Evolutionary conservation across 257 asterid genomes (phyloP), one percentile per base, ranked within the genome.

Genomic region (Schizonepeta tenuifolia): DNA sequence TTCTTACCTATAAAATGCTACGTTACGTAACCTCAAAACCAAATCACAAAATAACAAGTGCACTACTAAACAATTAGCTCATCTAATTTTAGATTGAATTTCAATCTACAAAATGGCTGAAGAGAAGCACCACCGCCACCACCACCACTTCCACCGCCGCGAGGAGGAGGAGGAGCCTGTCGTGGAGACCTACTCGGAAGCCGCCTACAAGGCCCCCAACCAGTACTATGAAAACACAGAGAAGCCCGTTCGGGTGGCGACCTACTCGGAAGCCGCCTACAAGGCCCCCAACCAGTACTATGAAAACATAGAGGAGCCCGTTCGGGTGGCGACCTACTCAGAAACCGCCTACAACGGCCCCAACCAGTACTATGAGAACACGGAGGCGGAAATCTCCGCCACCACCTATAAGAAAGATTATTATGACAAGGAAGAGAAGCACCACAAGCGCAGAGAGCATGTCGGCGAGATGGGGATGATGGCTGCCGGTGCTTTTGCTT

Each of bases 401-500:
- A 31, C 41, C 41, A 36, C 41, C 10, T 36, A 55, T 18, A 18
- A 28, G 7, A 31, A 26, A 17, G 58, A 69, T 14, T 67, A 74
- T 10, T 75, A 71, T 38, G 86, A 82, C 77, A 80, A 83, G 35
- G 96, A 89, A 49, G 68, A 77, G 81, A 86, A 86, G 73, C 83
- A 85, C 58, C 89, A 86, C 75, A 80, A 87, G 70, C 86, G 79
- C 70, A 85, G 71, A 22, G 87, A 86, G 51, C 86, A 81, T 57
- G n/a, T 81, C 0, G 96, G 91, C 1, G 88, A 76, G 67, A 66
- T 81, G 14, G 92, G 92, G 1, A 77, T 82, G 0, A 66, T 38
- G 6, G 93, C 86, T 15, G 88, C 88, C 14, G 93, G 87, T 10
- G 92, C 85, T 76, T 89, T 64, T 47, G 93, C 92, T 75, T 26